Evolutionary conservation across 2,329 filamentous ascomycete species (phyloP).

Genomic region (Diaporthe vaccinii): DNA sequence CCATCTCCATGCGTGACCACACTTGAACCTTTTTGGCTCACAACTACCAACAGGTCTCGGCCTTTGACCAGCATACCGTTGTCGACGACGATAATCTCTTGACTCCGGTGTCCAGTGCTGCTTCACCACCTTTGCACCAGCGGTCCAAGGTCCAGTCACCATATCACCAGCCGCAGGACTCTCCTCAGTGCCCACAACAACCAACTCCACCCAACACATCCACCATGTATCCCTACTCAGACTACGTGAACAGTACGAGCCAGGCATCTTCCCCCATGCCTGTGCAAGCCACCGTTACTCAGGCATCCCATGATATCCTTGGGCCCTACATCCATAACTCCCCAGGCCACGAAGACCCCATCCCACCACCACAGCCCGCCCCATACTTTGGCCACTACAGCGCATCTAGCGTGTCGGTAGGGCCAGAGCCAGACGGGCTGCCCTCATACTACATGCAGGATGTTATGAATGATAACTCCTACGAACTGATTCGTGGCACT

Average conservation of each 20-base stretch:
- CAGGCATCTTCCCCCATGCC: slow-evolving; percentile 62
- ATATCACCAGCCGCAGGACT: slow-evolving; percentile 55
- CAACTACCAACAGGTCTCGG: slow-evolving; percentile 49
- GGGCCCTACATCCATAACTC: slow-evolving; percentile 53
- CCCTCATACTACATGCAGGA: slow-evolving; percentile 28
- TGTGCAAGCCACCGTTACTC: slow-evolving; percentile 53
- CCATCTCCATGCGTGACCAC: slow-evolving; percentile 12
- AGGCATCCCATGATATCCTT: slow-evolving; percentile 55
- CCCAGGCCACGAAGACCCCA: slow-evolving; percentile 41
- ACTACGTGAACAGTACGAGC: slow-evolving; percentile 58
- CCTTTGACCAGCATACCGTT: slow-evolving; percentile 53
- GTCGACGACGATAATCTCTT: slow-evolving; percentile 52
- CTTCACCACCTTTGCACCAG: slow-evolving; percentile 63
- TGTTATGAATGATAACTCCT: background rate
- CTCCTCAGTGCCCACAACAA: slow-evolving; percentile 56
- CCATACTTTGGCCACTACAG: slow-evolving; percentile 55
- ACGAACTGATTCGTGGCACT: slow-evolving; percentile 9
- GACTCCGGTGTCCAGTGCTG: slow-evolving; percentile 65
- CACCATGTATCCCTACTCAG: slow-evolving; percentile 59
- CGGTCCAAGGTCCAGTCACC: slow-evolving; percentile 43
- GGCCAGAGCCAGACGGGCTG: slow-evolving; percentile 36
- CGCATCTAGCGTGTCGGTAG: slow-evolving; percentile 55
- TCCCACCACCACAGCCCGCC: slow-evolving; percentile 45
- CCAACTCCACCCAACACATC: slow-evolving; percentile 63
- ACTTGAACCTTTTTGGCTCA: slow-evolving; percentile 21